A percentile compares a stretch with the other conserved stretches of the same genome.
Evolutionary conservation across 2,329 filamentous ascomycete species (phyloP).

Genomic region (Salinomyces thailandicus): DNA sequence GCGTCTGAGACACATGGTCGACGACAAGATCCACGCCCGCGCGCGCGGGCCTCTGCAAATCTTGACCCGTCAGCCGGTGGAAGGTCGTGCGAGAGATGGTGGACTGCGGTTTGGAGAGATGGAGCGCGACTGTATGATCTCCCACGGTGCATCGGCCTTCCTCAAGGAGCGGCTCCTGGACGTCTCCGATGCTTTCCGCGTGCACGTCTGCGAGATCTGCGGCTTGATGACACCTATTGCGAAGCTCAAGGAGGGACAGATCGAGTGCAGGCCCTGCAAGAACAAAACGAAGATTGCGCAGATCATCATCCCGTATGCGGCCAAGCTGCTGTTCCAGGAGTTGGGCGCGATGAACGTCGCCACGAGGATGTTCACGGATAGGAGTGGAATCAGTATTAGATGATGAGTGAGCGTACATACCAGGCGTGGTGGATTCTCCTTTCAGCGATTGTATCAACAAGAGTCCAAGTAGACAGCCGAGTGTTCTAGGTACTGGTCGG

Average conservation of each 20-base stretch:
- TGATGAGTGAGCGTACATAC: no score
- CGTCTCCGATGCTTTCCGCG: conserved; percentile 93
- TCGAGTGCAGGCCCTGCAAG: conserved; percentile 94
- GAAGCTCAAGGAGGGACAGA: conserved; percentile 91
- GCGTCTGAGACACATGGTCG: conserved; percentile 96
- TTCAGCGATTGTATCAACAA: no score
- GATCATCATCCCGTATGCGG: conserved; percentile 93
- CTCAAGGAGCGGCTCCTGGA: conserved; percentile 95
- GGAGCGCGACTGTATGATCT: conserved; percentile 99
- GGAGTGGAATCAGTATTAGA: conserved; percentile 24
- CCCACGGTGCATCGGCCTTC: conserved; percentile 95
- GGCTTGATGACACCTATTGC: conserved; percentile 98
- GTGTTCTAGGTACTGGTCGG: no score
- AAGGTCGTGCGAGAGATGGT: conserved; percentile 95
- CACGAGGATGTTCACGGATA: conserved; percentile 81
- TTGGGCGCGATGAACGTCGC: conserved; percentile 97
- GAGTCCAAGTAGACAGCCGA: no score
- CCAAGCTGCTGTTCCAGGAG: conserved; percentile 97
- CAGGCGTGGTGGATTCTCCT: no score
- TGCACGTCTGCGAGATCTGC: conserved; percentile 97
- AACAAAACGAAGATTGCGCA: conserved; percentile 99
- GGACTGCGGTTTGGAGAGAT: conserved; percentile 99
- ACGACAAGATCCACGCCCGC: conserved; percentile 99
- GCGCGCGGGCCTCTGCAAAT: conserved; percentile 95
- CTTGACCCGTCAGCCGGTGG: conserved; percentile 90